Percentiles rank a stretch among this genome's conserved stretches.
Evolutionary conservation across 129 eudicot species (phyloP).

Genomic region (Lactuca saligna): DNA sequence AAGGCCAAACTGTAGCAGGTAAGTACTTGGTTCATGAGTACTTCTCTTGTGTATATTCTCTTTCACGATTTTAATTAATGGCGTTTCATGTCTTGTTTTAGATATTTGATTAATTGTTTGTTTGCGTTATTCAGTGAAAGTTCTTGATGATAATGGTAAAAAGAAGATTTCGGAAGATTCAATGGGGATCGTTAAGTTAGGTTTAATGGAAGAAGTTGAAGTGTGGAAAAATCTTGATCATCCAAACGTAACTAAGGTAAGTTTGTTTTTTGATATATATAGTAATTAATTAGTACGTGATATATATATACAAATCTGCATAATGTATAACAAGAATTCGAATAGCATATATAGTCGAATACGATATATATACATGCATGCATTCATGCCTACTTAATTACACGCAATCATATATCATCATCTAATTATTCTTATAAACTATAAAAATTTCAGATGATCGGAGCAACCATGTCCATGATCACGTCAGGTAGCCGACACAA

Average conservation of each 20-base stretch:
- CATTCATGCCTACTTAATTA: neutral
- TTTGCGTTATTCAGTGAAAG: neutral
- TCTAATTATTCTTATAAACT: too few species aligned
- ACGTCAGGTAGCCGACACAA: neutral
- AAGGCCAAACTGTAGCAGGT: slow-evolving; percentile 31
- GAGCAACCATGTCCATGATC: neutral
- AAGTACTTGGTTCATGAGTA: neutral
- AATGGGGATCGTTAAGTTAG: neutral
- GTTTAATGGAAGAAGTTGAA: slow-evolving; percentile 46
- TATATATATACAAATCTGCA: neutral
- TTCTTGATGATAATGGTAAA: neutral
- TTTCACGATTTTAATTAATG: neutral
- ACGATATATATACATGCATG: neutral
- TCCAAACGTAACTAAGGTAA: slow-evolving; percentile 76
- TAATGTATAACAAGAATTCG: neutral
- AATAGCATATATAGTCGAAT: neutral
- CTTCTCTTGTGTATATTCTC: neutral
- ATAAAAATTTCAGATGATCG: neutral
- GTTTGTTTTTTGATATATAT: neutral
- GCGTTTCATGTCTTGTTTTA: neutral
- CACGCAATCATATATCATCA: neutral
- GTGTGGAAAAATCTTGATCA: slow-evolving; percentile 85
- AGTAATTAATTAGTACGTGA: too few species aligned
- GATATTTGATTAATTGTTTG: neutral
- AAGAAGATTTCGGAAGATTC: neutral